These are phyloP conservation scores for Xylariaceae sp. DNA, from an alignment of 2,329 filamentous ascomycete species.

Conservation along the genomic window DNA sequence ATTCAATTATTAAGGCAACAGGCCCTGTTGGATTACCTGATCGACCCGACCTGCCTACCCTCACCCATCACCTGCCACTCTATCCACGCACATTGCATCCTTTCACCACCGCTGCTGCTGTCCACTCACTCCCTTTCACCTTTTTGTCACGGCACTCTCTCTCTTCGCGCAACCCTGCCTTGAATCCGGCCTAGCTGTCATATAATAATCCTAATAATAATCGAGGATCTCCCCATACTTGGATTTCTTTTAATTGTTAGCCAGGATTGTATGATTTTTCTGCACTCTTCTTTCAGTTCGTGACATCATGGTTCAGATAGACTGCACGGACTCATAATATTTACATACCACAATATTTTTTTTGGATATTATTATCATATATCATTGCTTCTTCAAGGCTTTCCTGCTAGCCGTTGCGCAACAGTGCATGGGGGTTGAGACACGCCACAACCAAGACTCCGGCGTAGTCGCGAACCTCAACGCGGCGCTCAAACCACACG, in stretches of 20 bases:
- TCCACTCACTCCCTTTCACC: no score
- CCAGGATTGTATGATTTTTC: neutral
- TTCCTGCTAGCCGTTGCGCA: neutral
- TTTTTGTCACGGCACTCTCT: no score
- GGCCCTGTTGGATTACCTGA: neutral
- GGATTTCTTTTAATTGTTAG: neutral
- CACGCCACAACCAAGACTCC: neutral
- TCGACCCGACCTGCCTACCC: neutral
- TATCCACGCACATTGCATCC: neutral
- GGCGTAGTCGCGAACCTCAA: neutral
- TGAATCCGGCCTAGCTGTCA: neutral
- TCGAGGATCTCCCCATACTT: neutral
- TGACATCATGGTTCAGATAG: constrained; percentile 1
- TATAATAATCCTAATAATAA: neutral
- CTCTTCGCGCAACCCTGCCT: no score
- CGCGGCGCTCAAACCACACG: neutral
- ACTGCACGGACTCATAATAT: neutral
- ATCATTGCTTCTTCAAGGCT: neutral
- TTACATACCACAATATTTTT: neutral
- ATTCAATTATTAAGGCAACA: constrained; percentile 6
- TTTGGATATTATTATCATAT: neutral
- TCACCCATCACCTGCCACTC: neutral
- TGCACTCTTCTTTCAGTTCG: neutral
- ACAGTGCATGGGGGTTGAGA: neutral
- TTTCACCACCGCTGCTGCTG: neutral